Base-by-base conservation (phyloP, 352 stramenopile genomes). In the Globisporangium uncinulatum region DNA sequence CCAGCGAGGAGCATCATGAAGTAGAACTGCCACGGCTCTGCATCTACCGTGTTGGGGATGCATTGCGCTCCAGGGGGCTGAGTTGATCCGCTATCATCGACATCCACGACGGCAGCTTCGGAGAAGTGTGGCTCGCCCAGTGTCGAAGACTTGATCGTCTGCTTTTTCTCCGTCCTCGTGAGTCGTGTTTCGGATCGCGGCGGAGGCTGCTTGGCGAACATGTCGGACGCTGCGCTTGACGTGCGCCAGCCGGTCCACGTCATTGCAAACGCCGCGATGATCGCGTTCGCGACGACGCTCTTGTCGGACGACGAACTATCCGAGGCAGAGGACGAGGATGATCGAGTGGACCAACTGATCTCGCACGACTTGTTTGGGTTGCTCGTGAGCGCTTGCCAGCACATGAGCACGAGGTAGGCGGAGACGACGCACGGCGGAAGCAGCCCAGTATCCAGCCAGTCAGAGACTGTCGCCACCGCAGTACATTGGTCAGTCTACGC, bases 11-110 rank as follows among this genome's bases (percentile, higher is more conserved):
- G 79, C 66, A 98, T 89, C 72, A 98, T 93, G 43, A 86, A 70
- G 67, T 98, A 97, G 55, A 98, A 94, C 66, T 97, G 96, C 92
- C 92, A 98, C 17, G 83, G 87, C 55, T 97, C 90, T 5, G 73
- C 41, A 37, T 79, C 63, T 14, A 80, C 50, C 19, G 72, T 72
- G 10, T 13, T 51, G 71, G 44, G 1, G 31, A 43, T 19, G 13
- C 4, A 6, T 14, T 44, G 50, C 14, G 43, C 6, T 4, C 7
- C 8, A 14, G 43, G 43, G 1, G 0, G 11, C 10, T 10, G 9
- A 0, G 5, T 29, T 4, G 43, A 29, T 1, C 13, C 11, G 34
- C 37, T 39, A n/a, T 36, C 19, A 9, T 54, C 31, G 17, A 51
- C 71, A 14, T 89, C 60, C 6, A 86, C 56, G 19, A 95, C 87